A percentile compares a stretch with the other conserved stretches of the same genome.
These are phyloP conservation scores for Atkinsonella hypoxylon DNA, from an alignment of 2,329 filamentous ascomycete species.

Conservation along the genomic window DNA sequence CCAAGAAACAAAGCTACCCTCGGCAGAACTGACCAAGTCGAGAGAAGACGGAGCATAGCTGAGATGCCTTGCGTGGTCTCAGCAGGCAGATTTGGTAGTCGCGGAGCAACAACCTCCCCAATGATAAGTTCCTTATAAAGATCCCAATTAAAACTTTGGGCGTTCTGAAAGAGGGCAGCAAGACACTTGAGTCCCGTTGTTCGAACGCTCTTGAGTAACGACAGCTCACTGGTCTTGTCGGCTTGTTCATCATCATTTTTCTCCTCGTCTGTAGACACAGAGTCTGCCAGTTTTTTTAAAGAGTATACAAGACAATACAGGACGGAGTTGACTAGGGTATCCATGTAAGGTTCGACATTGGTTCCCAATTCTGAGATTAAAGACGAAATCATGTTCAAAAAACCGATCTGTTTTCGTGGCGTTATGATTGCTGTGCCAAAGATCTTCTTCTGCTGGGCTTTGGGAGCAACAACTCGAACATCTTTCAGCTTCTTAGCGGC, in stretches of 20 bases:
- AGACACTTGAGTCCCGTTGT: slow-evolving; percentile 74
- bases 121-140: slow-evolving; percentile 61
- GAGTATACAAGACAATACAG: slow-evolving; percentile 70
- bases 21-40: slow-evolving; percentile 62
- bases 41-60: slow-evolving; percentile 66
- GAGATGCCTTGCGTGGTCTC: slow-evolving; percentile 89
- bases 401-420: slow-evolving; percentile 73
- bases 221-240: slow-evolving; percentile 33
- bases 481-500: slow-evolving; percentile 59
- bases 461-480: slow-evolving; percentile 43
- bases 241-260: slow-evolving; percentile 29
- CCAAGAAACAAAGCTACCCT: slow-evolving; percentile 56
- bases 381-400: slow-evolving; percentile 82
- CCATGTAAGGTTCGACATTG: slow-evolving; percentile 55
- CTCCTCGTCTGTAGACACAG: slow-evolving; percentile 16
- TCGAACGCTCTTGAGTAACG: slow-evolving; percentile 53
- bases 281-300: slow-evolving; percentile 44
- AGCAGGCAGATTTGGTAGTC: slow-evolving; percentile 63
- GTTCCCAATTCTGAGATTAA: slow-evolving; percentile 75
- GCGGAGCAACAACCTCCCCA: slow-evolving; percentile 61
- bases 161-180: slow-evolving; percentile 64
- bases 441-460: slow-evolving; percentile 33
- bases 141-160: slow-evolving; percentile 58
- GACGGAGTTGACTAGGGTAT: slow-evolving; percentile 60
- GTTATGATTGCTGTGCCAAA: slow-evolving; percentile 50